Conservation (phyloP, 2,329 filamentous ascomycete species). For the Cordyceps javanica region DNA sequence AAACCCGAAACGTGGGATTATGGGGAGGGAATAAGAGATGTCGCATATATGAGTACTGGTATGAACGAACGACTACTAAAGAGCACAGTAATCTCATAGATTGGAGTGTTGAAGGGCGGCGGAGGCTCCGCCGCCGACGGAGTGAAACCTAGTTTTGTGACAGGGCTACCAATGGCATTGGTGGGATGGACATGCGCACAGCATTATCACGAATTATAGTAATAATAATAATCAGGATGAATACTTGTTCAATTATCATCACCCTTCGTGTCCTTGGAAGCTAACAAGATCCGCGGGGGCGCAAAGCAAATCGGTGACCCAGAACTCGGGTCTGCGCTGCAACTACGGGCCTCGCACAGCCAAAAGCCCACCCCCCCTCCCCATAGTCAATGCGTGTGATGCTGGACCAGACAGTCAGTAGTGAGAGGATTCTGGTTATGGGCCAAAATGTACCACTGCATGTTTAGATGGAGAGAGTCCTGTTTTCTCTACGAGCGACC, state of each 20-base stretch:
- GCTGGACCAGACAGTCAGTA: background rate
- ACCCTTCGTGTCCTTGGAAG: background rate
- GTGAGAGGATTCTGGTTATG: too few relatives aligned
- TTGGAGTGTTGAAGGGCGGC: background rate
- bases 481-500: too few relatives aligned
- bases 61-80: background rate
- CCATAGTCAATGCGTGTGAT: background rate
- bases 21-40: background rate
- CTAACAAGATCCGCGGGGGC: background rate
- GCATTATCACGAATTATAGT: background rate
- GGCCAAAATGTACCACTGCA: too few relatives aligned
- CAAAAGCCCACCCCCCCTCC: too few relatives aligned
- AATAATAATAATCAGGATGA: too few relatives aligned
- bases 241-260: background rate
- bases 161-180: background rate
- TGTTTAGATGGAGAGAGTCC: too few relatives aligned
- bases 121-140: background rate
- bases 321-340: background rate
- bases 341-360: background rate
- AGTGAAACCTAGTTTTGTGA: background rate
- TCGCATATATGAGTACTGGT: background rate
- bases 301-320: background rate
- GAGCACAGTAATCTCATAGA: background rate
- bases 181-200: background rate
- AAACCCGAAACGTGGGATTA: background rate